These are phyloP conservation scores for Xylariales sp. DNA, from an alignment of 2,329 filamentous ascomycete genomes.

Conservation along the genomic window DNA sequence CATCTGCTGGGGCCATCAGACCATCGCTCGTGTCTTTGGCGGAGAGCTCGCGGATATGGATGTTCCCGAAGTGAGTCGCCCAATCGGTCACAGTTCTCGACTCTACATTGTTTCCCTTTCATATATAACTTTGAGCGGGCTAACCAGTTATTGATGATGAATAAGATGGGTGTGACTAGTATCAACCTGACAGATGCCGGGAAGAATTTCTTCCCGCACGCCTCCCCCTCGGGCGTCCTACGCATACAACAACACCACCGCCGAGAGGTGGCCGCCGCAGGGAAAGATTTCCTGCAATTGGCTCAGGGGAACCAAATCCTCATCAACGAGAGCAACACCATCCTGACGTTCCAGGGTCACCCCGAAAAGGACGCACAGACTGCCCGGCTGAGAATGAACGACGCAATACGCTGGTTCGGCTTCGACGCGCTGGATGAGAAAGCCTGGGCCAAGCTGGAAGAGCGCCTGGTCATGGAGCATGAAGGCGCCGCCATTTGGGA, in stretches of 20 bases:
- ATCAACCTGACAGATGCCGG: constrained; percentile 29
- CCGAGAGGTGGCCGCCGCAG: constrained; percentile 29
- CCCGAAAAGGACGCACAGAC: constrained; percentile 36
- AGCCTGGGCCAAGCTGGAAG: constrained; percentile 20
- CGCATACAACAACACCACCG: constrained; percentile 37
- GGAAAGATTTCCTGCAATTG: constrained; percentile 27
- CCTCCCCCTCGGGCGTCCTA: constrained; percentile 14
- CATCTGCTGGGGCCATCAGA: constrained; percentile 45
- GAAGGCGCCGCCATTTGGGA: constrained; percentile 33
- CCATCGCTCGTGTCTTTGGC: constrained; percentile 32
- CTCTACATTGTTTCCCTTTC: no score
- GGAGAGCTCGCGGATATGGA: constrained; percentile 31
- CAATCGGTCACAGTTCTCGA: no score
- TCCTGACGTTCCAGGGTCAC: constrained; percentile 41
- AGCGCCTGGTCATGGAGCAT: constrained; percentile 24
- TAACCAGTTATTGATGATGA: background rate
- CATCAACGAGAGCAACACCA: constrained; percentile 29
- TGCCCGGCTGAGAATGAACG: constrained; percentile 31
- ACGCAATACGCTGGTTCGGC: constrained; percentile 31
- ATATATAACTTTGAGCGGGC: no score
- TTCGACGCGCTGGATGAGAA: constrained; percentile 24
- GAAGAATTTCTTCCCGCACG: constrained; percentile 29
- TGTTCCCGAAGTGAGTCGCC: constrained; percentile 30
- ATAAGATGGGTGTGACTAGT: constrained; percentile 8
- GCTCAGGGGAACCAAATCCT: constrained; percentile 33